Percentiles rank a stretch among this genome's conserved stretches.
Evolutionary conservation across 306 rosid genomes (phyloP).

Genomic region (Purshia tridentata): DNA sequence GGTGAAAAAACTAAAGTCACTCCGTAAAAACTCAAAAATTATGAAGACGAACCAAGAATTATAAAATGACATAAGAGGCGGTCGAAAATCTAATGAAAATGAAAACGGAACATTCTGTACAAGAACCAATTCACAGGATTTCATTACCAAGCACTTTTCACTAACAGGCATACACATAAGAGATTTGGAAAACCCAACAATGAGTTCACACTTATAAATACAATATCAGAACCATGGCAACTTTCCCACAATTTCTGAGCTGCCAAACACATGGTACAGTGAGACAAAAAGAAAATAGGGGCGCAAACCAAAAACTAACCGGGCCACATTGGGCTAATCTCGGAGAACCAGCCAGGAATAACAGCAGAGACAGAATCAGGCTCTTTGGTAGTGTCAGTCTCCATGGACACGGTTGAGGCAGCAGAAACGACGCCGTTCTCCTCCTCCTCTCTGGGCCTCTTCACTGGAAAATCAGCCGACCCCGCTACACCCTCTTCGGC

Average conservation of each 20-base stretch:
- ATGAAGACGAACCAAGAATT: background rate
- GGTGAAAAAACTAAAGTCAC: background rate
- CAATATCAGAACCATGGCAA: background rate
- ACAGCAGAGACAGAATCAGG: slow-evolving; percentile 53
- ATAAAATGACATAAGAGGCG: background rate
- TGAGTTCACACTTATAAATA: background rate
- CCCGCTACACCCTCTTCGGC: slow-evolving; percentile 47
- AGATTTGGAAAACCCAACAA: background rate
- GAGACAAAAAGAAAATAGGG: background rate
- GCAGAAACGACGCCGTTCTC: slow-evolving; percentile 54
- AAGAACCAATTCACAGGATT: background rate
- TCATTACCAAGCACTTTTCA: background rate
- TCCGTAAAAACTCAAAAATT: background rate
- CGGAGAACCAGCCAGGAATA: slow-evolving; percentile 98
- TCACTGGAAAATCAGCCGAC: slow-evolving; percentile 47
- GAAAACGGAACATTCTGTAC: background rate
- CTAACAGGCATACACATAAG: background rate
- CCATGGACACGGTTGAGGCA: slow-evolving; percentile 42
- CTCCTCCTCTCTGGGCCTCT: slow-evolving; percentile 60
- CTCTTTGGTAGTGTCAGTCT: slow-evolving; percentile 30
- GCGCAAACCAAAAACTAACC: slow-evolving; percentile 47
- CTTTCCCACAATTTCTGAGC: slow-evolving; percentile 12
- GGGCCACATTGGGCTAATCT: slow-evolving; percentile 99
- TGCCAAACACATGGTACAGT: slow-evolving; percentile 2
- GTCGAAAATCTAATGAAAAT: background rate